A percentile compares a stretch with the other conserved stretches of the same genome.
These are phyloP conservation scores for Kitagawia praeruptora DNA, from an alignment of 129 eudicot species.

Conservation along the genomic window DNA sequence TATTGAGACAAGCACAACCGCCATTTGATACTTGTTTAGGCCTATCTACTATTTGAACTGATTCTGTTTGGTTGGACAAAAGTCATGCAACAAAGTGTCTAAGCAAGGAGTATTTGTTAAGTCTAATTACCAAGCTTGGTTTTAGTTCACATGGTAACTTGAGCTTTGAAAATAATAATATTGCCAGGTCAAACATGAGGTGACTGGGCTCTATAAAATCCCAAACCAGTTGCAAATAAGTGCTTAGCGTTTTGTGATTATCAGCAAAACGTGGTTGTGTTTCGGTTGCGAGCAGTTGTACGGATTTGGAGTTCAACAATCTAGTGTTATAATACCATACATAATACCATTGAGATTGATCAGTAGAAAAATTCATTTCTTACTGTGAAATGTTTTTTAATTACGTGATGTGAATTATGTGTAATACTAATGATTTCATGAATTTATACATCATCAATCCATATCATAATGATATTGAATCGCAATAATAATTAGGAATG, in stretches of 20 bases:
- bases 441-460: no score
- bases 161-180: not conserved
- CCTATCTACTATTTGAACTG: not conserved
- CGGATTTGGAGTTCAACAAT: no score
- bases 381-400: no score
- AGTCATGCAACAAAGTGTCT: not conserved
- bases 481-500: not conserved
- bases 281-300: no score
- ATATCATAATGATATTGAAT: not conserved
- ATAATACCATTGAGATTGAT: no score
- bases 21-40: not conserved
- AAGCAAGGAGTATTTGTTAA: no score
- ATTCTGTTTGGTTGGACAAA: not conserved
- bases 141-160: not conserved
- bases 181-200: not conserved
- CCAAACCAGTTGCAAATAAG: not conserved
- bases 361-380: no score
- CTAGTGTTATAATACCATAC: no score
- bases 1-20: not conserved
- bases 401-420: no score
- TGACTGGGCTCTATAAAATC: not conserved
- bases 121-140: not conserved
- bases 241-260: not conserved
- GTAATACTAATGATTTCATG: no score
- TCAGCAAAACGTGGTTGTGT: not conserved